phyloP scores from a whole-genome alignment of 2,329 filamentous ascomycete genomes.

The Cercospora canescens region DNA sequence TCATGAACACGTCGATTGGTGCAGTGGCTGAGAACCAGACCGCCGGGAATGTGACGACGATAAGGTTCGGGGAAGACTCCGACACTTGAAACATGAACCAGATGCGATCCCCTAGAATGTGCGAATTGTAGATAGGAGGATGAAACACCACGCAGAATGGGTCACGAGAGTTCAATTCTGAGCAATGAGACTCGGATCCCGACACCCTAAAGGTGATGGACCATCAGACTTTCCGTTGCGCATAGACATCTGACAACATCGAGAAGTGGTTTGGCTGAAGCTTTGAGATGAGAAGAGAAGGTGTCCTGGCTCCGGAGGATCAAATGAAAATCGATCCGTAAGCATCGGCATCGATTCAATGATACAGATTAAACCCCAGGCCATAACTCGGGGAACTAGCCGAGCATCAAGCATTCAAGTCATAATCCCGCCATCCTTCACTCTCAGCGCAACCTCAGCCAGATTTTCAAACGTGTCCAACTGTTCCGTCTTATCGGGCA shows the following conservation, averaged over 20 bases:
- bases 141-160: too few species aligned
- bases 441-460: constrained; percentile 33
- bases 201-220: background rate
- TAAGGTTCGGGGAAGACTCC: background rate
- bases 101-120: too few species aligned
- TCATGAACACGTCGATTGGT: too few species aligned
- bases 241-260: too few species aligned
- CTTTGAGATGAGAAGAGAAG: background rate
- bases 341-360: background rate
- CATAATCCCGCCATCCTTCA: constrained; percentile 2
- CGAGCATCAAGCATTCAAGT: background rate
- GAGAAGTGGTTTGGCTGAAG: background rate
- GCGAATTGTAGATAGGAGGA: too few species aligned
- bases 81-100: background rate
- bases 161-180: too few species aligned
- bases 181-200: background rate
- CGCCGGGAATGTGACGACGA: background rate
- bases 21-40: background rate
- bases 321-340: background rate
- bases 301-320: background rate
- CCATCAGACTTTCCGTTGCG: background rate
- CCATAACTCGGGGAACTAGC: background rate
- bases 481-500: constrained; percentile 45
- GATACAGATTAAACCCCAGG: background rate
- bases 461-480: constrained; percentile 46